These are phyloP conservation scores for Cercophora scortea DNA, from an alignment of 495 filamentous ascomycete genomes.

Conservation along the genomic window DNA sequence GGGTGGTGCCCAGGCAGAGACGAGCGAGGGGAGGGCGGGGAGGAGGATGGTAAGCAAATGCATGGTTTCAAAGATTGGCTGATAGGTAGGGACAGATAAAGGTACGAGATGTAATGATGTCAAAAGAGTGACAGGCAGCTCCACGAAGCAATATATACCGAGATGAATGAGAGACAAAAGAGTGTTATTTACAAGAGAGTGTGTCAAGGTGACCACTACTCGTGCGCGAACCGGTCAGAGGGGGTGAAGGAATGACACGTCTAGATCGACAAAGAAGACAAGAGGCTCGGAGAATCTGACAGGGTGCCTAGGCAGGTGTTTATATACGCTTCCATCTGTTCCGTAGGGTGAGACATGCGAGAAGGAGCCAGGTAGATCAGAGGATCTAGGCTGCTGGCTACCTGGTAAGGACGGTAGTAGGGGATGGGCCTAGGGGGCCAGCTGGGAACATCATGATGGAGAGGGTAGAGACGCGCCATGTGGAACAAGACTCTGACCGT, in stretches of 20 bases:
- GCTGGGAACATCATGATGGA: no score
- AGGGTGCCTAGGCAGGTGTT: no score
- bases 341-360: neutral
- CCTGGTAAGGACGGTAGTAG: neutral
- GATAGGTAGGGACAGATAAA: no score
- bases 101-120: no score
- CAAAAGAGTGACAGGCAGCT: neutral
- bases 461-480: neutral
- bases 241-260: no score
- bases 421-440: neutral
- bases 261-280: no score
- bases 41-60: constrained; percentile 1
- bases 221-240: no score
- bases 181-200: neutral
- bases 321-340: no score
- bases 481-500: neutral
- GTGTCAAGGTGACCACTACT: neutral
- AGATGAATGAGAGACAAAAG: neutral
- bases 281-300: no score
- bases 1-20: constrained; percentile 24
- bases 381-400: neutral
- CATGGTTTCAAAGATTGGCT: no score
- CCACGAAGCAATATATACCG: neutral
- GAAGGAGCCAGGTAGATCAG: neutral
- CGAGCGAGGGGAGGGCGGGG: constrained; percentile 6